These are phyloP conservation scores for Globisporangium yorkense DNA, from an alignment of 352 stramenopile species.

Conservation along the genomic window DNA sequence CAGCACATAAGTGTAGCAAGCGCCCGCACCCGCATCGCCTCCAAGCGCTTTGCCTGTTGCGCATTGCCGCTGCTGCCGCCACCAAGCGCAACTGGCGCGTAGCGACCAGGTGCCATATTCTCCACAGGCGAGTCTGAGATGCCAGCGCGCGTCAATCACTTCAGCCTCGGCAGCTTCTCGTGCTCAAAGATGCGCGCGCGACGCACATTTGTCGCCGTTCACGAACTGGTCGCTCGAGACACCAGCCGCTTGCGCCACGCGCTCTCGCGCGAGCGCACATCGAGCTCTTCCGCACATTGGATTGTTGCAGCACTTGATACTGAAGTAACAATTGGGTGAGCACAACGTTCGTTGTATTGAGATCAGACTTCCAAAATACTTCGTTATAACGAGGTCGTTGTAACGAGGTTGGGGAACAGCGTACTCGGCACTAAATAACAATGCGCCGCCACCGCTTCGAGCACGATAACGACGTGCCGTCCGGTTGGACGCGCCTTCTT, in stretches of 20 bases:
- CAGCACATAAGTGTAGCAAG: background rate
- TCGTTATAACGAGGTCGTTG: too few relatives aligned
- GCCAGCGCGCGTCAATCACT: background rate
- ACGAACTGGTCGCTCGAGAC: constrained; percentile 45
- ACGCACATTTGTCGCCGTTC: constrained; percentile 69
- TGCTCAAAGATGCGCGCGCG: background rate
- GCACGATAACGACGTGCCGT: background rate
- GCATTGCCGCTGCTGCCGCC: constrained; percentile 4
- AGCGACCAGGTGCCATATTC: constrained; percentile 73
- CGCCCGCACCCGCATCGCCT: constrained; percentile 57
- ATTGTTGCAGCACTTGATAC: constrained; percentile 11
- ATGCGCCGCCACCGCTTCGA: background rate
- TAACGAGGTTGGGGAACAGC: too few relatives aligned
- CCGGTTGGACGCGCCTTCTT: constrained; percentile 30
- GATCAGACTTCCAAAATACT: too few relatives aligned
- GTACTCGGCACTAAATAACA: background rate
- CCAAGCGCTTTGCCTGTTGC: constrained; percentile 22
- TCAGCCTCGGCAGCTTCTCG: background rate
- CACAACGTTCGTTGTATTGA: too few relatives aligned
- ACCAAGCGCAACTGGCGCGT: constrained; percentile 36
- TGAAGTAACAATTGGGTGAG: too few relatives aligned
- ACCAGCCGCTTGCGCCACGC: constrained; percentile 41
- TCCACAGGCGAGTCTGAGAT: constrained; percentile 57
- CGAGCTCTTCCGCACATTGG: constrained; percentile 60
- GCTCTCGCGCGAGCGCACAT: constrained; percentile 49